Base-by-base conservation (phyloP, 2,329 filamentous ascomycete species). In the Neofusicoccum kwambonambiense region DNA sequence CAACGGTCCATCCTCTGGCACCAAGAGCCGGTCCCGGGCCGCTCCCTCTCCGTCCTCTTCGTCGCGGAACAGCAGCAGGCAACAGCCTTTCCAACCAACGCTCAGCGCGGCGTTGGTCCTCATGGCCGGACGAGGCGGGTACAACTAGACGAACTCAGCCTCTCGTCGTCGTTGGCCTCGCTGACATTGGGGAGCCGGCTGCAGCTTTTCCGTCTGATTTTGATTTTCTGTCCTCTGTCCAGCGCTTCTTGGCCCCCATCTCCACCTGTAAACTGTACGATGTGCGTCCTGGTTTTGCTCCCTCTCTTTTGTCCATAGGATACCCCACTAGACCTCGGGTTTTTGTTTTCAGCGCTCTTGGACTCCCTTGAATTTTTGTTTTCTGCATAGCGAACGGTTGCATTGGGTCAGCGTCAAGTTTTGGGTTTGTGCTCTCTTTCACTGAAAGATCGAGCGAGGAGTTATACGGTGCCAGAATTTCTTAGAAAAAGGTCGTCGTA, bases 41-140 rank as follows among this genome's bases (percentile, higher is more conserved):
- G 39, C 56, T 11, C 19, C 31, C 31, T 27, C 39, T 15, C 13
- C 39, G 22, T 57, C 41, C 2, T 44, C 54, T 4, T 60, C 56
- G 3, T 13, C 39, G 12, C 37, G 31, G 12, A 44, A 22, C 37
- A 45, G 39, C 8, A 42, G 39, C 39, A n/a, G 31, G 2, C 5
- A 41, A 22, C 41, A 45, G 8, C 11, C 56, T 2, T 8, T 49
- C 27, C 42, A 41, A 31, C 39, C 62, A 27, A 50, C 50, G 9
- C 4, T 62, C 8, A 31, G 42, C 17, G 47, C 57, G 34, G 17
- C 52, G 11, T 19, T 50, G 51, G n/a, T 35, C 13, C 27, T 50
- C 17, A 62, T 61, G 62, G 51, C 64, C 22, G 62, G 60, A 15
- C 50, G 69, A 17, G 70, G 68, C 50, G 70, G 70, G 8, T 72